Conservation (phyloP, 2,329 filamentous ascomycete genomes). For the Boeremia exigua region DNA sequence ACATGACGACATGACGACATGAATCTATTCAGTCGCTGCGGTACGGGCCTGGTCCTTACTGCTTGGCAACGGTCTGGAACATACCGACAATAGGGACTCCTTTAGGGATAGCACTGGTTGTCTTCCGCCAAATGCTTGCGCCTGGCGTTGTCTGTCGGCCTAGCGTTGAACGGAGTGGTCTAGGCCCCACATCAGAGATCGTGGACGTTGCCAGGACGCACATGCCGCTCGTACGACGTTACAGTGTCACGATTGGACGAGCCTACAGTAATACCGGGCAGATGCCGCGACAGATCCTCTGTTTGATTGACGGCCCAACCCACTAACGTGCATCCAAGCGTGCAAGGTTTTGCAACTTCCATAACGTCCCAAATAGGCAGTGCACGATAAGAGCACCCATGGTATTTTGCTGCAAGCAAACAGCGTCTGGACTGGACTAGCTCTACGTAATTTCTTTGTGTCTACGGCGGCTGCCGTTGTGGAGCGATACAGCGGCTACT, state of each 20-base stretch:
- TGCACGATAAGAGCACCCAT: slow-evolving; percentile 10
- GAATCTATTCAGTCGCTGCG: slow-evolving; percentile 2
- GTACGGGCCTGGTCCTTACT: slow-evolving; percentile 18
- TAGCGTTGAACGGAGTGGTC: slow-evolving; percentile 14
- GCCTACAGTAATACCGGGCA: background rate
- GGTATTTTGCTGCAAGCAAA: background rate
- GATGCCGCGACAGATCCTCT: background rate
- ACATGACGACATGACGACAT: slow-evolving; percentile 35
- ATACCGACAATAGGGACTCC: slow-evolving; percentile 6
- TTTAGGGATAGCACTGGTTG: slow-evolving; percentile 1
- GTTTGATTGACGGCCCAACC: slow-evolving; percentile 1
- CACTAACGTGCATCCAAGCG: background rate
- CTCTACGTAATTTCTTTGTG: background rate
- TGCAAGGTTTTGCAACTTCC: slow-evolving; percentile 1
- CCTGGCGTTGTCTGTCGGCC: slow-evolving; percentile 9
- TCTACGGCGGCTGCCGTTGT: background rate
- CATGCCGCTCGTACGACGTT: background rate
- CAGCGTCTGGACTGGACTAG: slow-evolving; percentile 8
- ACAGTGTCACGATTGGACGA: background rate
- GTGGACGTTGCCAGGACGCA: background rate
- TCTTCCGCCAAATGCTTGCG: slow-evolving; percentile 6
- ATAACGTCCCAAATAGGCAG: slow-evolving; percentile 6
- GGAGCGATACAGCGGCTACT: background rate
- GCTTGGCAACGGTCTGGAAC: slow-evolving; percentile 39
- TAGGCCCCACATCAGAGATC: slow-evolving; percentile 15